Evolutionary conservation across 2,329 filamentous ascomycete genomes (phyloP), one percentile per base, ranked within the genome.

Genomic region (Fusarium sp.): DNA sequence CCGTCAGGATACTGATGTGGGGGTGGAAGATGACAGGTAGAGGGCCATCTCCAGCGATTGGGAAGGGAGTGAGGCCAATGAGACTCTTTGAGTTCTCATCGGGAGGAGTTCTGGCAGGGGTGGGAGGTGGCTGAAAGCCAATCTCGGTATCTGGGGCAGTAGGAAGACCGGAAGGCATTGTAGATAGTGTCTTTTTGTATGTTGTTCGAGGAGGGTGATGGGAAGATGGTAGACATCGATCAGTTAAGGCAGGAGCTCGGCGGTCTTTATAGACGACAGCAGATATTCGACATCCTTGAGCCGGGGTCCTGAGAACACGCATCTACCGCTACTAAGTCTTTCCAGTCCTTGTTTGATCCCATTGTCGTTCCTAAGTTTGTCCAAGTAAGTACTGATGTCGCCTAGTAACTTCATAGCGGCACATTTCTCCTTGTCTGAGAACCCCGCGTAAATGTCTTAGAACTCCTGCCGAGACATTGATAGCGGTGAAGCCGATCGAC

Each of bases 81-180:
- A 53, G 45, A 9, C 19, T 43, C 21, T 49, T 59, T 28, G 54
- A 43, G n/a, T 59, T 60, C 21, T 25, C 12, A 11, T 58, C 25
- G 6, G 31, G 25, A 14, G 53, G 54, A 0, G 53, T 19, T 7
- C 48, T 60, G 1, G 43, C 7, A 16, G 34, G 56, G 19, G 3
- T 7, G 16, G 59, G 59, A 26, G 59, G 59, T 1, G 57, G 57
- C 45, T 62, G 59, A 11, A 62, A 62, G 59, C 59, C 59, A 8
- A 62, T 45, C 18, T 54, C 31, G 19, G 59, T 46, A 8, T 62
- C 59, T 1, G 59, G 57, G 12, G 39, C 39, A 11, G 56, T 62
- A 6, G 59, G 59, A 16, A 62, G 59, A 46, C 59, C 59, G 28
- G 59, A 62, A 62, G 59, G 59, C 59, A 62, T 62, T 13, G 12